Percentiles rank a stretch among this genome's conserved stretches.
Evolutionary conservation across 2,329 filamentous ascomycete genomes (phyloP).

Genomic region (Hypoxylon sp.): DNA sequence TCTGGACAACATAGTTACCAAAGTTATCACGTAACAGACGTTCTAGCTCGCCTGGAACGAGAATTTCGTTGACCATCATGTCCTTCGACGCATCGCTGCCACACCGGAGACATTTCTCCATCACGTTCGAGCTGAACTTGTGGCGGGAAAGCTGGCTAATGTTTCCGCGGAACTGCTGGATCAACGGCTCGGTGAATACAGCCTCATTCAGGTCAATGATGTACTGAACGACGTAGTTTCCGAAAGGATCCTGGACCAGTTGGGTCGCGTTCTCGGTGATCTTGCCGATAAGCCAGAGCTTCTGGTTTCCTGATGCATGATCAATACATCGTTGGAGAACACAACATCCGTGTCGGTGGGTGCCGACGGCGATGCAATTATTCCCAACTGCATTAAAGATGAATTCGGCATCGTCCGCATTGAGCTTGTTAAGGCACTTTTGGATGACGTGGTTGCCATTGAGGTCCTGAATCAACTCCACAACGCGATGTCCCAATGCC

Average conservation of each 20-base stretch:
- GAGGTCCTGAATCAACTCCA: conserved; percentile 94
- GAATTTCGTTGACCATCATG: conserved; percentile 86
- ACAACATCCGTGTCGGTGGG: conserved; percentile 97
- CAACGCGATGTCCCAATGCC: conserved; percentile 84
- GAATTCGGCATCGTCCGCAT: conserved; percentile 86
- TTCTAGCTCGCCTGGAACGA: conserved; percentile 80
- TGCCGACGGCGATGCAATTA: conserved; percentile 90
- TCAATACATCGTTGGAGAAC: conserved; percentile 98
- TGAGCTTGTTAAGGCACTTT: conserved; percentile 97
- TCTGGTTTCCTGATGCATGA: conserved; percentile 91
- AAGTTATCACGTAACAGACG: conserved; percentile 91
- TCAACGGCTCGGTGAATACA: conserved; percentile 88
- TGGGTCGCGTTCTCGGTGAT: conserved; percentile 91
- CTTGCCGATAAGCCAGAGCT: conserved; percentile 83
- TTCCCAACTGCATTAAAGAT: conserved; percentile 95
- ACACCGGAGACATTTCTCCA: conserved; percentile 95
- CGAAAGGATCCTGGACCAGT: conserved; percentile 95
- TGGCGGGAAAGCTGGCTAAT: conserved; percentile 84
- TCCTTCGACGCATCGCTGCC: conserved; percentile 80
- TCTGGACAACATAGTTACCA: conserved; percentile 98
- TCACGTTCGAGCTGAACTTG: conserved; percentile 99
- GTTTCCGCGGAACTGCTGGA: conserved; percentile 80
- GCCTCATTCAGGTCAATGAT: conserved; percentile 94
- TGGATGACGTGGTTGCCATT: conserved; percentile 99
- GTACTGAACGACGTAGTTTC: conserved; percentile 99